These are phyloP conservation scores for Claviceps lovelessii DNA, from an alignment of 2,329 filamentous ascomycete species.

Conservation along the genomic window DNA sequence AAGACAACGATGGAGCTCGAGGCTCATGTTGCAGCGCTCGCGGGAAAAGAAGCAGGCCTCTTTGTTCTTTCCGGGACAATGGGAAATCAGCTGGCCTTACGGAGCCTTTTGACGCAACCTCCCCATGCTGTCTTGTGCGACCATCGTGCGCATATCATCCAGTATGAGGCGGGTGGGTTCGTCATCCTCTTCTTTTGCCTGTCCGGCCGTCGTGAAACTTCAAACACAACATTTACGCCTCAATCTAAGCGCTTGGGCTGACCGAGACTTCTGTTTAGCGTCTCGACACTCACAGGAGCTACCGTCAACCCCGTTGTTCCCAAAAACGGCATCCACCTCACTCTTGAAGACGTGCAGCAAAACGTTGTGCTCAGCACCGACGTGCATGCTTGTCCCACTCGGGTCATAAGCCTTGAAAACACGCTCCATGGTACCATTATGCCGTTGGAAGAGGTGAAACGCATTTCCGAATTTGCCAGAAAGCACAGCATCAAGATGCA, in stretches of 20 bases:
- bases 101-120: conserved; percentile 62
- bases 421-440: conserved; percentile 68
- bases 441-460: conserved; percentile 55
- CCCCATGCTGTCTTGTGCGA: conserved; percentile 73
- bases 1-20: conserved; percentile 65
- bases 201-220: neutral
- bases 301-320: conserved; percentile 53
- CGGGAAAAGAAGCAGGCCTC: conserved; percentile 61
- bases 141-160: conserved; percentile 60
- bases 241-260: neutral
- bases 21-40: conserved; percentile 54
- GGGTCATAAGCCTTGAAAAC: conserved; percentile 72
- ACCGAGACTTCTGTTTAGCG: conserved; percentile 30
- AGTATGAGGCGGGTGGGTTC: conserved; percentile 49
- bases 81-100: conserved; percentile 79
- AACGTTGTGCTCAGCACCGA: conserved; percentile 52
- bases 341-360: conserved; percentile 59
- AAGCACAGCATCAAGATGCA: conserved; percentile 53
- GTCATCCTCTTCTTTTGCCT: conserved; percentile 8
- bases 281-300: conserved; percentile 58
- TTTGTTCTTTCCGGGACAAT: conserved; percentile 85
- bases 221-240: neutral
- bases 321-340: conserved; percentile 57
- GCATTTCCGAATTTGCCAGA: conserved; percentile 57
- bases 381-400: conserved; percentile 66